Percentiles rank a stretch among this genome's conserved stretches.
phyloP scores from a whole-genome alignment of 2,329 filamentous ascomycete species.

The Aspergillus costaricaensis region DNA sequence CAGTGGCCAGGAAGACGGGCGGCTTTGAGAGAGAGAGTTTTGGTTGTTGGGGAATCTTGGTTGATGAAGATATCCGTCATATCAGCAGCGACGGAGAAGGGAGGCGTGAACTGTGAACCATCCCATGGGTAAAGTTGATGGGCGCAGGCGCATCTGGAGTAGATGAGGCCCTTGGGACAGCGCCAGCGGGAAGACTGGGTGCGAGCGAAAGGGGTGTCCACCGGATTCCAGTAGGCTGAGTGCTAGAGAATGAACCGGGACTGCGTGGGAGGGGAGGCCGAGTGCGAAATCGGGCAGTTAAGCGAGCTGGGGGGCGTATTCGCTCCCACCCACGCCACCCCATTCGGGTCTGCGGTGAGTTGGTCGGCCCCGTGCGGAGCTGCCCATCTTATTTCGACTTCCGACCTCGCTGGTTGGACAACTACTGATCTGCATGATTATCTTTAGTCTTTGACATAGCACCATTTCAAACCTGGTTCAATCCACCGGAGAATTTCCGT shows the following conservation, averaged over 20 bases:
- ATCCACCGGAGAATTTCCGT: no score
- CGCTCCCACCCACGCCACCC: slow-evolving; percentile 34
- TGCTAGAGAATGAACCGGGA: slow-evolving; percentile 40
- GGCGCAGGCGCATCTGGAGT: neutral
- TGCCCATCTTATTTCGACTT: slow-evolving; percentile 11
- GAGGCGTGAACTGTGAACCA: neutral
- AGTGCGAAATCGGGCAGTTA: slow-evolving; percentile 23
- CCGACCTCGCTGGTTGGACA: neutral
- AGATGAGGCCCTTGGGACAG: slow-evolving; percentile 11
- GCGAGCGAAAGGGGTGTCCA: slow-evolving; percentile 34
- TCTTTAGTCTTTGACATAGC: neutral
- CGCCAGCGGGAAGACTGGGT: slow-evolving; percentile 31
- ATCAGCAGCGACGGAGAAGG: neutral
- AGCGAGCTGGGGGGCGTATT: slow-evolving; percentile 22
- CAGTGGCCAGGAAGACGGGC: neutral
- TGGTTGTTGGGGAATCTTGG: neutral
- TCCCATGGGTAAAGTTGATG: neutral
- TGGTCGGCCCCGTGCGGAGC: slow-evolving; percentile 9
- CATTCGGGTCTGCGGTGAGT: slow-evolving; percentile 27
- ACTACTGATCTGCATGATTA: neutral
- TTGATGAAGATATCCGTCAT: neutral
- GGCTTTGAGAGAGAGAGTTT: neutral
- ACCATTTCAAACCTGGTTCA: no score
- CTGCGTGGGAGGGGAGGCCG: slow-evolving; percentile 9
- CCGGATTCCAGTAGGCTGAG: slow-evolving; percentile 29